phyloP scores from a whole-genome alignment of 805 yeast genomes.

The Metschnikowia picachoensis region DNA sequence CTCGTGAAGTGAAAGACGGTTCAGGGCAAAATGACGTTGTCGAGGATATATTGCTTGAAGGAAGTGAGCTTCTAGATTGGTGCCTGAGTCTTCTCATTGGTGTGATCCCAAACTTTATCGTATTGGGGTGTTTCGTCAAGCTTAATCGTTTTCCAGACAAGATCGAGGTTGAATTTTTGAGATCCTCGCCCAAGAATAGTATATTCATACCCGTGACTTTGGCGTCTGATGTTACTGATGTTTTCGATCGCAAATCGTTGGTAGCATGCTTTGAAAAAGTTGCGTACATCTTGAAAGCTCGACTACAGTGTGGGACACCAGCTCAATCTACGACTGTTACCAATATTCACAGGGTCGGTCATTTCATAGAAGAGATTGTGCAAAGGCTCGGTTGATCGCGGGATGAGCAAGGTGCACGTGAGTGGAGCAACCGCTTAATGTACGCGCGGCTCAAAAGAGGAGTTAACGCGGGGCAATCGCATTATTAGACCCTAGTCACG shows the following conservation, averaged over 20 bases:
- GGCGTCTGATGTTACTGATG: neutral
- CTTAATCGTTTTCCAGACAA: constrained; percentile 6
- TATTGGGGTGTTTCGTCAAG: constrained; percentile 15
- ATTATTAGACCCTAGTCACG: no score
- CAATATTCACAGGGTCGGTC: constrained; percentile 19
- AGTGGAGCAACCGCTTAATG: no score
- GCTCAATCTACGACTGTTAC: constrained; percentile 14
- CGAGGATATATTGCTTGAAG: constrained; percentile 20
- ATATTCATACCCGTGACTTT: neutral
- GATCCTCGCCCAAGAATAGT: neutral
- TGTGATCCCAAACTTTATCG: constrained; percentile 18
- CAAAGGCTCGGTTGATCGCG: constrained; percentile 3
- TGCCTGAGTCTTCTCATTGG: constrained; percentile 17
- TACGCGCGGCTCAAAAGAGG: no score
- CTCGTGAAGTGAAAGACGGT: neutral
- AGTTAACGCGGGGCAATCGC: no score
- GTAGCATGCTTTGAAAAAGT: constrained; percentile 6
- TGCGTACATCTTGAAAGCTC: constrained; percentile 2
- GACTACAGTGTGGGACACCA: constrained; percentile 9
- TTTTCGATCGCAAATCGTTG: constrained; percentile 3
- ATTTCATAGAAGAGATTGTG: constrained; percentile 18
- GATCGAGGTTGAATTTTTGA: neutral
- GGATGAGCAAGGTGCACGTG: neutral
- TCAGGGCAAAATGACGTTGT: neutral
- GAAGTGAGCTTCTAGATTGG: constrained; percentile 16